phyloP scores from a whole-genome alignment of 2,329 filamentous ascomycete genomes.

The Penicillium psychrosexuale region DNA sequence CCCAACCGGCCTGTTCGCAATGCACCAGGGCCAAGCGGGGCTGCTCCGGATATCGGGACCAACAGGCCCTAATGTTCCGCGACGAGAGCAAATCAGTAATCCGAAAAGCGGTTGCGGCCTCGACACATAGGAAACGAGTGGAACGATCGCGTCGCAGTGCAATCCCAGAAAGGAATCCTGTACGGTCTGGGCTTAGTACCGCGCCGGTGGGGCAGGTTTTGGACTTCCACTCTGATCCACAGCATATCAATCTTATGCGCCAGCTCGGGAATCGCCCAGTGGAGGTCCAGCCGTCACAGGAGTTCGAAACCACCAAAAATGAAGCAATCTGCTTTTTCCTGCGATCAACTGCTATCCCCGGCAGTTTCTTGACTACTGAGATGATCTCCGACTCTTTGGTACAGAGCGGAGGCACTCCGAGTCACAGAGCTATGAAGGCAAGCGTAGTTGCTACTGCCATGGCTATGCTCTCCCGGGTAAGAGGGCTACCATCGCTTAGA shows the following conservation, averaged over 20 bases:
- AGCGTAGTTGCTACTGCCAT: slow-evolving; percentile 58
- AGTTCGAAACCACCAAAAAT: slow-evolving; percentile 24
- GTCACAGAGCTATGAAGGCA: slow-evolving; percentile 38
- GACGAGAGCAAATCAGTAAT: slow-evolving; percentile 64
- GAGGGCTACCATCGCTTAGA: slow-evolving; percentile 47
- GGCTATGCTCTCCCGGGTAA: slow-evolving; percentile 56
- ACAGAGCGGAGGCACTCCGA: slow-evolving; percentile 19
- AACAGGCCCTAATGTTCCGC: slow-evolving; percentile 63
- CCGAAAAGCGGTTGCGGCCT: slow-evolving; percentile 49
- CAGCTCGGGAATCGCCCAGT: slow-evolving; percentile 16
- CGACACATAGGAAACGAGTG: slow-evolving; percentile 17
- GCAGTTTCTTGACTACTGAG: slow-evolving; percentile 25
- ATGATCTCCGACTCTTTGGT: slow-evolving; percentile 23
- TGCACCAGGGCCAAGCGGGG: slow-evolving; percentile 58
- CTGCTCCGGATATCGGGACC: slow-evolving; percentile 64
- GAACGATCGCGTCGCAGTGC: slow-evolving; percentile 22
- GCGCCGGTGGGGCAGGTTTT: slow-evolving; percentile 11
- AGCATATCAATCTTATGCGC: slow-evolving; percentile 13
- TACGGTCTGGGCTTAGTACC: slow-evolving; percentile 3
- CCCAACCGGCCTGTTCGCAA: slow-evolving; percentile 60
- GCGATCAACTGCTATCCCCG: slow-evolving; percentile 33
- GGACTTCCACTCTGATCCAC: slow-evolving; percentile 22
- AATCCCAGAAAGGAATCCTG: slow-evolving; percentile 26
- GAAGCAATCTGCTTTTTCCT: slow-evolving; percentile 40
- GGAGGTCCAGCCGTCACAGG: slow-evolving; percentile 25